Base-by-base conservation (phyloP, 768 basidiomycete species). In the Mycena crocata region DNA sequence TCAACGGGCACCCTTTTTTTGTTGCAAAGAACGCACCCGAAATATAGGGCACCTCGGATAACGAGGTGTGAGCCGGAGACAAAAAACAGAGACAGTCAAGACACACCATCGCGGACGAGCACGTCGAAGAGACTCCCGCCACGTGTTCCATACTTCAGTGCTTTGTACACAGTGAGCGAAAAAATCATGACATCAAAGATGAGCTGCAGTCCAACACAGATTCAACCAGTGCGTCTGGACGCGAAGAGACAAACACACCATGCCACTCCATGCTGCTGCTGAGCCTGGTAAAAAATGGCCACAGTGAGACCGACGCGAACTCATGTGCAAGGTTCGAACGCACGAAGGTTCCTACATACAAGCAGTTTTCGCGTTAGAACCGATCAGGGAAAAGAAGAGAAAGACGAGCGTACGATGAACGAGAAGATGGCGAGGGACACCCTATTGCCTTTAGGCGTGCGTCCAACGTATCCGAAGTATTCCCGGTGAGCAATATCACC, bases 141-240 rank as follows among this genome's bases (percentile, higher is more conserved):
- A 17, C 59, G 64, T 8, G 26, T 46, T 8, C 37, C 60, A 32
- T 58, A 57, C 26, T 30, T 24, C 13, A 62, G 45, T 13, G 64
- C 51, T 48, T 69, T 71, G 64, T 67, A 63, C 5, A 73, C 32
- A 5, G 71, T 77, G 9, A 77, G 51, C 21, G 46, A 14, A 61
- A 76, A 76, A 21, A 74, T 50, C 44, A 71, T 24, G 13, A 59
- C 17, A 30, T 76, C 74, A 44, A 75, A 76, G 13, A 57, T 48
- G 24, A 77, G 56, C 37, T 71, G 64, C 3, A 19, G 31, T 21
- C 34, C 2, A 21, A 3, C 30, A 37, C 23, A 9, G 13, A 14
- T 9, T n/a, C n/a, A 34, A 34, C 14, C 9, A n/a, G 8, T 23
- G 26, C 50, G 31, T 19, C 28, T 15, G n/a, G n/a, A 51, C n/a